phyloP scores from a whole-genome alignment of 2,329 filamentous ascomycete species.

The Aspergillus intermedius region DNA sequence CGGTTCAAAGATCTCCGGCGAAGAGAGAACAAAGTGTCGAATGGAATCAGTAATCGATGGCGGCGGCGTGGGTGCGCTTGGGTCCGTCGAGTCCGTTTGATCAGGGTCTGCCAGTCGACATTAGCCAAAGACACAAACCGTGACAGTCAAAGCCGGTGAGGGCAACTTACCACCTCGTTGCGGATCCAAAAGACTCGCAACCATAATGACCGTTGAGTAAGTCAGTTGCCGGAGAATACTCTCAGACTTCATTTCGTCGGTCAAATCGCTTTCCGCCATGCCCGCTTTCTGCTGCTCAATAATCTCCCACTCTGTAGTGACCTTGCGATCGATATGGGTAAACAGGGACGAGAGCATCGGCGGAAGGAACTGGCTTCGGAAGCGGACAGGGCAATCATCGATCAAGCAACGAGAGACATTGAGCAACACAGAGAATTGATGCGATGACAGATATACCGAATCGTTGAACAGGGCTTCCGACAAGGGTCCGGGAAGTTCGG shows the following conservation, averaged over 20 bases:
- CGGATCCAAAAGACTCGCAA: constrained; percentile 81
- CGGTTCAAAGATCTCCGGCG: constrained; percentile 73
- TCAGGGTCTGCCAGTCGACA: constrained; percentile 26
- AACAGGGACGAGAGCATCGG: constrained; percentile 78
- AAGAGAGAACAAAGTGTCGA: constrained; percentile 74
- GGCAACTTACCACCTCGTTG: constrained; percentile 51
- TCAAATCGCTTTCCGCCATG: constrained; percentile 68
- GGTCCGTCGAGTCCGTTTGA: constrained; percentile 25
- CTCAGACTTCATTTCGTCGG: constrained; percentile 96
- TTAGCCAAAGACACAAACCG: constrained; percentile 6
- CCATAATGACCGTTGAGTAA: constrained; percentile 85
- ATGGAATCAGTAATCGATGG: constrained; percentile 53
- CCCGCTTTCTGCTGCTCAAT: constrained; percentile 55
- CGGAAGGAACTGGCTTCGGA: constrained; percentile 73
- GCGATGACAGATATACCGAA: constrained; percentile 74
- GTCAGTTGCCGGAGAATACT: constrained; percentile 90
- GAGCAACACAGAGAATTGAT: constrained; percentile 89
- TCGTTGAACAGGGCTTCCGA: constrained; percentile 79
- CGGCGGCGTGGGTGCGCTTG: constrained; percentile 25
- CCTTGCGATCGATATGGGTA: constrained; percentile 77
- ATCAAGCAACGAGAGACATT: constrained; percentile 84
- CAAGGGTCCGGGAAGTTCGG: constrained; percentile 73
- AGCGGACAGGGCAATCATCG: constrained; percentile 78
- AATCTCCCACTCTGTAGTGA: constrained; percentile 77
- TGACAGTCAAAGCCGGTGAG: constrained; percentile 5